Evolutionary conservation across 2,329 filamentous ascomycete species (phyloP), one percentile per base, ranked within the genome.

Genomic region (Endothia cerciana): DNA sequence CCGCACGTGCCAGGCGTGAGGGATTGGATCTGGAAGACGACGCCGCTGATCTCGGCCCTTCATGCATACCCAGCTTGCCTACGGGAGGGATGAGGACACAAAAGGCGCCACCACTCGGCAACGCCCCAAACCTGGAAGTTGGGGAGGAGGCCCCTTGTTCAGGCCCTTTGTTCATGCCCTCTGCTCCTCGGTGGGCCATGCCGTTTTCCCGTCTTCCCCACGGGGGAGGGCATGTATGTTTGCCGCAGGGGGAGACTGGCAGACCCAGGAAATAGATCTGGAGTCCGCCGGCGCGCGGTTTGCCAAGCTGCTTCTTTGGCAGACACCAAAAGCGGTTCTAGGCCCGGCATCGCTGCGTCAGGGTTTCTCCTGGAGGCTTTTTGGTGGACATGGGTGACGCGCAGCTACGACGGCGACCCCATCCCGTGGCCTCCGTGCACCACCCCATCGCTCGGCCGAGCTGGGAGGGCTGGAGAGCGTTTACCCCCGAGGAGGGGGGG

Each of bases 351-450:
- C 45, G 22, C 45, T 49, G 25, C 45, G 45, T 49, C 45, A 49
- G 25, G 45, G 45, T 11, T 47, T 45, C 19, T 7, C 17, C n/a
- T 7, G 45, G 45, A 22, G n/a, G 17, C n/a, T n/a, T n/a, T n/a
- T n/a, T n/a, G n/a, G n/a, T n/a, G n/a, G n/a, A n/a, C 43, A 47
- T 49, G 45, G 45, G 45, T 49, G 45, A 57, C 53, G 53, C 53
- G 33, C 40, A 25, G 45, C 45, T 25, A 5, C n/a, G 10, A 22
- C 5, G 45, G 25, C 22, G 45, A 49, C 25, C 45, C 43, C n/a
- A n/a, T n/a, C n/a, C 19, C 41, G 17, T 45, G 17, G 8, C 6
- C 4, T n/a, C 15, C 5, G 17, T 30, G 33, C 17, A 17, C 25
- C 10, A 19, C 25, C 49, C 15, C 22, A 53, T n/a, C 28, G 19